Base-by-base conservation (phyloP, 2,329 filamentous ascomycete genomes). In the Gremmenia infestans region DNA sequence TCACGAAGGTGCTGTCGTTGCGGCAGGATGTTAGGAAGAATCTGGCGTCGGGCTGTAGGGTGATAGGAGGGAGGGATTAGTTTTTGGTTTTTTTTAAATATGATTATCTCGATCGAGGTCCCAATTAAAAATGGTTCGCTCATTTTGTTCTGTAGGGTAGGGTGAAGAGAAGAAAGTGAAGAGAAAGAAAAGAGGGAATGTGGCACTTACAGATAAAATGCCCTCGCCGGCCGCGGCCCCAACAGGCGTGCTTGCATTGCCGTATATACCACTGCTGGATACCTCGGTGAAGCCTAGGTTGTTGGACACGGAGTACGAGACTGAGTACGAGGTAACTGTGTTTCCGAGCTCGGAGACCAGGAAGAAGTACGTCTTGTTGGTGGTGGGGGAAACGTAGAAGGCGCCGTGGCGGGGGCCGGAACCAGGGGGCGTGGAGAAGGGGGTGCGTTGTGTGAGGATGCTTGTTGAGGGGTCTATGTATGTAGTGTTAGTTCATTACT, bases 21-120 rank as follows among this genome's bases (percentile, higher is more conserved):
- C 89, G 85, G 60, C 87, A 88, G 2, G 85, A 87, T 43, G 87
- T 78, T 62, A 88, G 76, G 51, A 91, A 68, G 73, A 83, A 88
- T 37, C 78, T 80, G 57, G 78, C 74, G 65, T 84, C 80, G 49
- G 81, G 80, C 81, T 83, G 53, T 19, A 45, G 23, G 5, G 7
- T 5, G 25, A 7, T 25, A 1, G 25, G 7, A 4, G 5, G 25
- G 4, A 4, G 7, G 1, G 2, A 5, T 25, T 25, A 25, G 25
- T 25, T 25, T 25, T 22, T 22, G 4, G n/a, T n/a, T n/a, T 22
- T 22, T 0, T 2, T 3, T 22, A 22, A 2, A 22, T 22, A 22
- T 22, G 4, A 22, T 22, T 4, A 22, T 22, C 22, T 22, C 22
- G 22, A 22, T 22, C 22, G 4, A 22, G 22, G 28, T 28, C 28